Evolutionary conservation across 768 basidiomycete genomes (phyloP).

Genomic region (Pulveroboletus frians): DNA sequence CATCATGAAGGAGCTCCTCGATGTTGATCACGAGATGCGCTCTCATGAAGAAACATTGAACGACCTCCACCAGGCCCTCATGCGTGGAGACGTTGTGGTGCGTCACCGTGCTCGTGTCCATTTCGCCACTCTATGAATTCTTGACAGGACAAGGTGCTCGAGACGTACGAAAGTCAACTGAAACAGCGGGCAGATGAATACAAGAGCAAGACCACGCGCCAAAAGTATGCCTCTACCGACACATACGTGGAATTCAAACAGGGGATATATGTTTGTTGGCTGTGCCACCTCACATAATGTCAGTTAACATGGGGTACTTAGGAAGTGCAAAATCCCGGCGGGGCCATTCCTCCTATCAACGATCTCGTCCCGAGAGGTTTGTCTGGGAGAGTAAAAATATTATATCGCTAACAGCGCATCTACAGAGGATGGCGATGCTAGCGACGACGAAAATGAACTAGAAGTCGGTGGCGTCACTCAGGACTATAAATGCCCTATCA

Average conservation of each 20-base stretch:
- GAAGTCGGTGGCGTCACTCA: slow-evolving; percentile 83
- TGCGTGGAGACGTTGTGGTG: slow-evolving; percentile 56
- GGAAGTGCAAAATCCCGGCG: slow-evolving; percentile 64
- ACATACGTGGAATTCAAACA: slow-evolving; percentile 60
- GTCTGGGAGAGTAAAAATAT: not conserved
- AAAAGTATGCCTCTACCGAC: slow-evolving; percentile 67
- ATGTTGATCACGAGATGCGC: slow-evolving; percentile 57
- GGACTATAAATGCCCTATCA: slow-evolving; percentile 81
- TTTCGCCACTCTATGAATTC: not conserved
- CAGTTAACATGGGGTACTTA: slow-evolving; percentile 26
- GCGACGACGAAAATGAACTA: slow-evolving; percentile 83
- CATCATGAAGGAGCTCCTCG: slow-evolving; percentile 65
- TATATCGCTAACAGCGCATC: not conserved
- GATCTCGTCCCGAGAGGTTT: slow-evolving; percentile 68
- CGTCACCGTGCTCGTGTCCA: slow-evolving; percentile 18
- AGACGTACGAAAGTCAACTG: slow-evolving; percentile 47
- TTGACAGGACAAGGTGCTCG: slow-evolving; percentile 47
- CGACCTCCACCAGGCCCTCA: slow-evolving; percentile 52
- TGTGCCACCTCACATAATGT: not conserved
- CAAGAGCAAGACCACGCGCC: slow-evolving; percentile 58
- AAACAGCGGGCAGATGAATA: slow-evolving; percentile 44
- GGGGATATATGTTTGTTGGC: slow-evolving; percentile 54
- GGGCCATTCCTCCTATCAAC: slow-evolving; percentile 71
- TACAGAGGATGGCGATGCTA: slow-evolving; percentile 73
- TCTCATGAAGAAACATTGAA: slow-evolving; percentile 51